Percentiles rank a stretch among this genome's conserved stretches.
Conservation (phyloP, 1,284 basidiomycete species). For the Rhizopogon hawkerae region DNA sequence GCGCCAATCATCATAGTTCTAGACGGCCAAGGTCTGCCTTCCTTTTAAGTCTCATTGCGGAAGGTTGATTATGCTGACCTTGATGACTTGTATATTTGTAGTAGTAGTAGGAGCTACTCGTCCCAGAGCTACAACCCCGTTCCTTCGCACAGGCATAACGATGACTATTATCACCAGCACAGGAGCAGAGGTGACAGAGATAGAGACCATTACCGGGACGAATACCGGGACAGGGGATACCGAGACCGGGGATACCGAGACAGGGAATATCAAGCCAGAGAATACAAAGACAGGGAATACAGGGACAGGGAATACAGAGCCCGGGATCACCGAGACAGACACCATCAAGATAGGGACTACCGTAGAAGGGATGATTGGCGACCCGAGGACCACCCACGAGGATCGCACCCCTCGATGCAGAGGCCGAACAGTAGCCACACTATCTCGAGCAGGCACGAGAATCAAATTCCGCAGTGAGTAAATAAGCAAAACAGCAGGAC, state of each 20-base stretch:
- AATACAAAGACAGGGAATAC: constrained; percentile 2
- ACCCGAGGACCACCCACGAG: constrained; percentile 16
- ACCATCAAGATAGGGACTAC: constrained; percentile 1
- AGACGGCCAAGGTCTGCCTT: constrained; percentile 14
- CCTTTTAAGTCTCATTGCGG: background rate
- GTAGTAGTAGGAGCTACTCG: constrained; percentile 19
- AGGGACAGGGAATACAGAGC: background rate
- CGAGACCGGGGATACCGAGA: constrained; percentile 12
- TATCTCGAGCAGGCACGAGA: constrained; percentile 13
- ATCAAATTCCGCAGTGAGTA: constrained; percentile 18
- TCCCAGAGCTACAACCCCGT: constrained; percentile 19
- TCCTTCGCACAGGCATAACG: constrained; percentile 16
- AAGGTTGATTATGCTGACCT: background rate
- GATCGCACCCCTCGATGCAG: constrained; percentile 24
- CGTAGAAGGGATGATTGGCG: constrained; percentile 9
- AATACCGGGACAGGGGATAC: constrained; percentile 5
- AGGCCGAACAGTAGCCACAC: constrained; percentile 19
- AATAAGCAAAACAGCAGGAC: background rate
- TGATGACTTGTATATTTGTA: constrained; percentile 6
- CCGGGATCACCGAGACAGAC: background rate
- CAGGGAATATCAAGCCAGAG: constrained; percentile 17
- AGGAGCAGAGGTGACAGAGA: constrained; percentile 13
- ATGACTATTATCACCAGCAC: constrained; percentile 17
- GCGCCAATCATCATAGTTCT: constrained; percentile 17
- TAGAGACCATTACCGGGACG: constrained; percentile 14